These are phyloP conservation scores for Lasiodiplodia gonubiensis DNA, from an alignment of 2,329 filamentous ascomycete species.

Conservation along the genomic window DNA sequence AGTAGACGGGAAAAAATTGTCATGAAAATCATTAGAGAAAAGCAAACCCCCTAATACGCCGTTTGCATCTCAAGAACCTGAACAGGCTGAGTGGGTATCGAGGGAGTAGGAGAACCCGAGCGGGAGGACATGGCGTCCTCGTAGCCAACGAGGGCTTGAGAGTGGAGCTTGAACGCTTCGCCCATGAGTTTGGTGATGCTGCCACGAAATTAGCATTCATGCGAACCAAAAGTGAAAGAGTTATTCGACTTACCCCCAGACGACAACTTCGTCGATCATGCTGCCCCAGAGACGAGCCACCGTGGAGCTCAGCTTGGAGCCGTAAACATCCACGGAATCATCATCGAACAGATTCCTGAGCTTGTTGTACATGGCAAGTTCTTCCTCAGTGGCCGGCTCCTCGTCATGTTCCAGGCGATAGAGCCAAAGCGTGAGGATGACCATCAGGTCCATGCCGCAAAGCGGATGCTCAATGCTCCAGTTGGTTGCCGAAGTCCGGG, in stretches of 20 bases:
- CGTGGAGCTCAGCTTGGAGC: slow-evolving; percentile 87
- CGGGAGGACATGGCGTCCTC: slow-evolving; percentile 73
- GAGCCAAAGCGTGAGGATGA: slow-evolving; percentile 96
- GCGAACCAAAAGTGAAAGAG: neutral
- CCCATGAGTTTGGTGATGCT: slow-evolving; percentile 96
- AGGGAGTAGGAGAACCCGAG: slow-evolving; percentile 49
- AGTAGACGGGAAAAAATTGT: slow-evolving; percentile 10
- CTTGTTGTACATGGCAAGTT: slow-evolving; percentile 90
- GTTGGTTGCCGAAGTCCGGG: slow-evolving; percentile 95
- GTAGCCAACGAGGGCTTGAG: slow-evolving; percentile 91
- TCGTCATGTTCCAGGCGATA: slow-evolving; percentile 99
- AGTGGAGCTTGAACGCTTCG: slow-evolving; percentile 95
- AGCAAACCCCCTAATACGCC: slow-evolving; percentile 43
- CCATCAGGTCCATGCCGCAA: slow-evolving; percentile 95
- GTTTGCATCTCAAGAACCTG: slow-evolving; percentile 52
- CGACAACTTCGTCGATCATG: slow-evolving; percentile 97
- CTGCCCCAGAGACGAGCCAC: slow-evolving; percentile 95
- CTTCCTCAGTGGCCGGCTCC: slow-evolving; percentile 83
- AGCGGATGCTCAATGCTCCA: slow-evolving; percentile 99
- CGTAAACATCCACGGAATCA: slow-evolving; percentile 81
- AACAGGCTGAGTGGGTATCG: slow-evolving; percentile 48
- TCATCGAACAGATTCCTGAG: slow-evolving; percentile 89
- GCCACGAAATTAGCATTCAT: slow-evolving; percentile 51
- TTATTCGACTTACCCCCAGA: slow-evolving; percentile 86
- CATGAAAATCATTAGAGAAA: slow-evolving; percentile 29